phyloP scores from a whole-genome alignment of 306 rosid species.

The Ormosia semicastrata region DNA sequence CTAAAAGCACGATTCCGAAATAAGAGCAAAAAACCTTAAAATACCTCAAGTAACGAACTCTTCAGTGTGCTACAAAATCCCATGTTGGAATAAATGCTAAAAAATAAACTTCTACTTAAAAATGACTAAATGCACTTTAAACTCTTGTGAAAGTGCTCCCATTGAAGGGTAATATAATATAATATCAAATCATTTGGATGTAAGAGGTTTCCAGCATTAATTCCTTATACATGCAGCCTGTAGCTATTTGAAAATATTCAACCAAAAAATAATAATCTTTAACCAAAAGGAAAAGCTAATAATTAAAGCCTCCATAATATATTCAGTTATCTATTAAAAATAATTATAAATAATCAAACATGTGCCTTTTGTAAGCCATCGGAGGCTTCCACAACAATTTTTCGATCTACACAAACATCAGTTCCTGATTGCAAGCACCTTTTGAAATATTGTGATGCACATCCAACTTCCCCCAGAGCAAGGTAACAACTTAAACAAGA shows the following conservation, averaged over 20 bases:
- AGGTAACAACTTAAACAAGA: constrained; percentile 72
- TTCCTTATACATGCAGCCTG: constrained; percentile 1
- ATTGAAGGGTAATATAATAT: not conserved
- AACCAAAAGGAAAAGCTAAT: not conserved
- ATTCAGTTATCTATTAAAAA: constrained; percentile 9
- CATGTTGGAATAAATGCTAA: not conserved
- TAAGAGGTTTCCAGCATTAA: constrained; percentile 9
- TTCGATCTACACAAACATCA: constrained; percentile 79
- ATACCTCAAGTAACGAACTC: not conserved
- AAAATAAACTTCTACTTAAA: not conserved
- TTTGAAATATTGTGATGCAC: constrained; percentile 67
- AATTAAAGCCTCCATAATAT: constrained; percentile 4
- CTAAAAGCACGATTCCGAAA: not conserved
- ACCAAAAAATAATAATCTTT: not conserved
- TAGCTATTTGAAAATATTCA: constrained; percentile 19
- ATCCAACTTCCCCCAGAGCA: constrained; percentile 85
- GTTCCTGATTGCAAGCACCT: constrained; percentile 78
- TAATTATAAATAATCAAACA: constrained; percentile 47
- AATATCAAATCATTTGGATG: not conserved
- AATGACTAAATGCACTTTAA: not conserved
- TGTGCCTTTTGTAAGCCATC: constrained; percentile 86
- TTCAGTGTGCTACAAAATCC: not conserved
- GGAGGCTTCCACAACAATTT: constrained; percentile 88
- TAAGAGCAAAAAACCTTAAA: not conserved
- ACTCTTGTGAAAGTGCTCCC: not conserved